Base-by-base conservation (phyloP, 108 stramenopile genomes). In the Chaetoceros tenuissimus region DNA sequence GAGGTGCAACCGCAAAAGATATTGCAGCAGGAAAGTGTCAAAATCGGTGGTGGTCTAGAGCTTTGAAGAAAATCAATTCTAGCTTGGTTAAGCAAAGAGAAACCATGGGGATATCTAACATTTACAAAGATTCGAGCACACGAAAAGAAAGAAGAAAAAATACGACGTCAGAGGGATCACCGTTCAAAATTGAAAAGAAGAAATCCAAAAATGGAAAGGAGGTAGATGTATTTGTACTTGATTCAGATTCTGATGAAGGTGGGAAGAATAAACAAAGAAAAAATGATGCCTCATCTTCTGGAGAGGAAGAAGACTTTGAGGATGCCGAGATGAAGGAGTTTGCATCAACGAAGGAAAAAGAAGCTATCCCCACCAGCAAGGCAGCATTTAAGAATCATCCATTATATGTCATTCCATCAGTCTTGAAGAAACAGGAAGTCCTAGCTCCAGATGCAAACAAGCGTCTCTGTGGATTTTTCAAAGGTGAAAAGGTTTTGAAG, bases 361-460 rank as follows among this genome's bases (percentile, higher is more conserved):
- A 93, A 57, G 69, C 79, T n/a, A 79, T 87, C n/a, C 87, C 87
- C 16, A 85, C 81, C 7, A 82, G 71, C 64, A 89, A 93, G 59
- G 60, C 75, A 2, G 81, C 64, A 1, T 94, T 90, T 67, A 82
- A 82, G 29, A 75, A 69, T 31, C 77, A 79, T 64, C 84, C 88
- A 10, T 43, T 81, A 1, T 90, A 82, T 60, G 84, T 73, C 7
- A 67, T 94, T 50, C 63, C 72, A 31, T 90, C 88, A 16, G 53
- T 79, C 0, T 60, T 94, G 34, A 81, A 79, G 27, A 59, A 59
- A 28, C 63, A 53, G 28, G 88, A 94, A 53, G 92, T 94, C 0
- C 60, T 94, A 19, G 63, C 65, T 53, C 92, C 92, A 0, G 71
- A 85, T 69, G 82, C 85, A 31, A 76, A 73, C 19, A 76, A 72